Conservation (phyloP, 257 asterid genomes). For the Ehretia macrophylla region DNA sequence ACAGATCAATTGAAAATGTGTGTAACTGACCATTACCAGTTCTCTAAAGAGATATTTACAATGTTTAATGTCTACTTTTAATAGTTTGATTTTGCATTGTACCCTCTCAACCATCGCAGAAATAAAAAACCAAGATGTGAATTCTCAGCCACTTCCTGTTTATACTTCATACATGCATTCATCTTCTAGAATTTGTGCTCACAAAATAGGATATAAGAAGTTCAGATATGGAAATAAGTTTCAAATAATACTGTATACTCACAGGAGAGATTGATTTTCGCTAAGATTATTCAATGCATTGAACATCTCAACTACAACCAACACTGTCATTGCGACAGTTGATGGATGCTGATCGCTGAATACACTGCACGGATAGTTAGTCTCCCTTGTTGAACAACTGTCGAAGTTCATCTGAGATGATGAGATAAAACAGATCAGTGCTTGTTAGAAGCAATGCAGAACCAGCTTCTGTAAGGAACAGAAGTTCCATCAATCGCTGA, state of each 20-base stretch:
- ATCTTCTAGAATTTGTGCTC: neutral
- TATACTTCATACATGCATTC: neutral
- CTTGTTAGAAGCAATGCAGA: neutral
- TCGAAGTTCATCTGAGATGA: conserved; percentile 79
- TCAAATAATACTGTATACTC: conserved; percentile 33
- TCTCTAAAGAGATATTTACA: too few relatives aligned
- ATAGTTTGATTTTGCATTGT: too few relatives aligned
- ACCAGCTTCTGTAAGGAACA: neutral
- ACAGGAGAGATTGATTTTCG: conserved; percentile 97
- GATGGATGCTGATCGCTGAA: conserved; percentile 91
- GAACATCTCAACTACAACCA: conserved; percentile 99
- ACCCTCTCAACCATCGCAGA: too few relatives aligned
- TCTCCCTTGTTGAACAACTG: conserved; percentile 86
- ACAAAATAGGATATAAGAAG: neutral
- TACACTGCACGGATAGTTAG: conserved; percentile 68
- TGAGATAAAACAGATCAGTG: conserved; percentile 8
- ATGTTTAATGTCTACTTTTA: too few relatives aligned
- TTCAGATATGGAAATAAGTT: neutral
- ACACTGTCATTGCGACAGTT: conserved; percentile 96
- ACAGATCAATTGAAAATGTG: too few relatives aligned
- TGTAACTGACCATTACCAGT: too few relatives aligned
- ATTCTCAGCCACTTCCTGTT: neutral
- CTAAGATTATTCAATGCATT: conserved; percentile 96
- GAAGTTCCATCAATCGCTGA: neutral
- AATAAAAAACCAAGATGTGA: too few relatives aligned